Base-by-base conservation (phyloP, 1,284 basidiomycete species). In the Ceratobasidium papillatum region DNA sequence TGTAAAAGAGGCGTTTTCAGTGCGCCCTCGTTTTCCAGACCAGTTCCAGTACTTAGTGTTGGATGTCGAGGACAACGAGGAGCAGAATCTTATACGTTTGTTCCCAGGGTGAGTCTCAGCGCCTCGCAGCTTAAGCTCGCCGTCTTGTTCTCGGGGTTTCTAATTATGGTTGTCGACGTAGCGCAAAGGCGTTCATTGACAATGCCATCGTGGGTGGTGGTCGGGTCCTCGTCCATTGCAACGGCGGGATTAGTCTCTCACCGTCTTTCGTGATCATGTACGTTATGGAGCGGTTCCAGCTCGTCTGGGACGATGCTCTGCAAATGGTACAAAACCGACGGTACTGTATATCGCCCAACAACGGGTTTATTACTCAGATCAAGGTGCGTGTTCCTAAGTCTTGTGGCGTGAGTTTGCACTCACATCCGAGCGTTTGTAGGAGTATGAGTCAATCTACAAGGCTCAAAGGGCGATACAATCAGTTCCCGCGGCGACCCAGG, bases 241-340 rank as follows among this genome's bases (percentile, higher is more conserved):
- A 95, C 78, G 95, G 95, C 93, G 95, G 94, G 1, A 96, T 96
- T 79, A 92, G 91, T 69, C 86, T 95, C 12, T 94, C 94, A 0
- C 94, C 94, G 0, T 89, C 94, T 0, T 94, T 96, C 74, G 93
- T 95, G 38, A 92, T 96, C 72, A 95, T 95, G 88, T 96, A 94
- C 80, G 91, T 94, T 36, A 96, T 96, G 94, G 90, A 92, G 78
- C 87, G 91, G 78, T 90, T 89, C 81, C 87, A 89, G 43, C 85
- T 95, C 72, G 89, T 89, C 38, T 95, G 91, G 91, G 92, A 95
- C 81, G 89, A 94, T 63, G 93, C 94, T 0, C 84, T 96, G 64
- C 90, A 92, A 76, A 85, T 91, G 79, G 94, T 96, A 7, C 94
- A 96, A 83, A 94, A 94, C 78, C 88, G 93, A 77, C 87, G 95